A percentile compares a stretch with the other conserved stretches of the same genome.
phyloP scores from a whole-genome alignment of 148 eudicot species.

The Pouteria glomerata region DNA sequence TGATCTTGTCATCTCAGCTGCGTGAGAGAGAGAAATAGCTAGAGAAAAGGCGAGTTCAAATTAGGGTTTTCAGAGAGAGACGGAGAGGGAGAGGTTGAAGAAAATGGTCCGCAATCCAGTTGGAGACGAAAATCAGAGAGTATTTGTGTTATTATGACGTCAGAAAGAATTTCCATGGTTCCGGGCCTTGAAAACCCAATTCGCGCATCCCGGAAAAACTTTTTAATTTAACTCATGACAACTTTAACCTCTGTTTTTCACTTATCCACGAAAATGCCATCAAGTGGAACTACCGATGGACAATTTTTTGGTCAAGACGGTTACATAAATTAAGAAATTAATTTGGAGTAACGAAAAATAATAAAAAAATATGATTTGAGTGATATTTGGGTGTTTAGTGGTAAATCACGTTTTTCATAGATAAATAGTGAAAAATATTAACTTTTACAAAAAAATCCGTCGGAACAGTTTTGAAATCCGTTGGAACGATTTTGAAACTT shows the following conservation, averaged over 20 bases:
- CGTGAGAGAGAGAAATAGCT: conserved; percentile 7
- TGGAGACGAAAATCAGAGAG: conserved; percentile 16
- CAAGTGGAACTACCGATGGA: too few species aligned
- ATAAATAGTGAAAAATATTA: too few species aligned
- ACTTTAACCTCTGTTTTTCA: neutral
- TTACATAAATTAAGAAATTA: too few species aligned
- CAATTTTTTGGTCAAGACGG: too few species aligned
- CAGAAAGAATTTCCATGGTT: conserved; percentile 8
- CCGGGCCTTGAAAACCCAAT: neutral
- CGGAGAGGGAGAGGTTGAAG: conserved; percentile 21
- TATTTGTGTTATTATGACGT: neutral
- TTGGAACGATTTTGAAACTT: too few species aligned
- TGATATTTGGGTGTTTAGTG: too few species aligned
- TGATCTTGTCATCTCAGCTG: conserved; percentile 10
- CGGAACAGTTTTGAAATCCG: too few species aligned
- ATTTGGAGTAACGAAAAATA: too few species aligned
- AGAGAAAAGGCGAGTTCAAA: conserved; percentile 28
- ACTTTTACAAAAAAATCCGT: too few species aligned
- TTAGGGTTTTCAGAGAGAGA: conserved; percentile 52
- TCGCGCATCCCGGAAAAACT: neutral
- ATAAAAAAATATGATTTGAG: too few species aligned
- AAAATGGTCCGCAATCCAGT: conserved; percentile 15
- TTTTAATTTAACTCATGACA: neutral
- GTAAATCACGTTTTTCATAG: too few species aligned
- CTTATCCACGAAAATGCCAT: neutral